These are phyloP conservation scores for Candida dubliniensis DNA, from an alignment of 1,139 yeast genomes.

Conservation along the genomic window DNA sequence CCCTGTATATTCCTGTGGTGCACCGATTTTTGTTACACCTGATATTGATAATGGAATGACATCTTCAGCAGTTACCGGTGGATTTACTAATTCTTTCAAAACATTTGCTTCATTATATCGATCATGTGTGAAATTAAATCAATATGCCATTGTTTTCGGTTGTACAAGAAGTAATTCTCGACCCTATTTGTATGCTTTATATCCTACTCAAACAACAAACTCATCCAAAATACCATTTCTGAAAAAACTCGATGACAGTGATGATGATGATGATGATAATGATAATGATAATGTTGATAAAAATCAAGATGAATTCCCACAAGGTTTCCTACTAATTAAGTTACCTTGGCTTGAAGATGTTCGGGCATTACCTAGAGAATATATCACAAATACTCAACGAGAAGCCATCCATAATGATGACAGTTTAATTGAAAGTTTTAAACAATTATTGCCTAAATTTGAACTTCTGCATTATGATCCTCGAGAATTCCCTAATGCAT, in stretches of 20 bases:
- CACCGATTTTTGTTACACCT: slow-evolving; percentile 60
- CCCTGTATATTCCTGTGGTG: slow-evolving; percentile 52
- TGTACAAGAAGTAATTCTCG: slow-evolving; percentile 52
- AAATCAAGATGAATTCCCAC: slow-evolving; percentile 36
- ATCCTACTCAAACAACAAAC: slow-evolving; percentile 47
- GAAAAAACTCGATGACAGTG: slow-evolving; percentile 6
- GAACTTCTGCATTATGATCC: slow-evolving; percentile 49
- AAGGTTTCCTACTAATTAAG: slow-evolving; percentile 60
- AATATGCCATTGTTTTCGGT: slow-evolving; percentile 75
- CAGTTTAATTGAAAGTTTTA: slow-evolving; percentile 18
- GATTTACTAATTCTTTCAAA: slow-evolving; percentile 59
- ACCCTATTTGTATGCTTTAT: slow-evolving; percentile 61
- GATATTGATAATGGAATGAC: slow-evolving; percentile 35
- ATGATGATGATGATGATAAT: slow-evolving; percentile 1
- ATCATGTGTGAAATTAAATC: slow-evolving; percentile 50
- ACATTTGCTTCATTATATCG: slow-evolving; percentile 71
- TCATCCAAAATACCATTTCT: slow-evolving; percentile 15
- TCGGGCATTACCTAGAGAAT: slow-evolving; percentile 45
- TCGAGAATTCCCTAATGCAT: slow-evolving; percentile 61
- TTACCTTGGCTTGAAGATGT: slow-evolving; percentile 70
- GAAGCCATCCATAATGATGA: slow-evolving; percentile 14
- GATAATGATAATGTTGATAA: slow-evolving; percentile 6
- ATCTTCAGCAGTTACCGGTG: slow-evolving; percentile 25
- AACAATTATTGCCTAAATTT: slow-evolving; percentile 17
- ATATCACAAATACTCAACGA: slow-evolving; percentile 15